Conservation (phyloP, 1,284 basidiomycete species). For the Marasmius tenuissimus region DNA sequence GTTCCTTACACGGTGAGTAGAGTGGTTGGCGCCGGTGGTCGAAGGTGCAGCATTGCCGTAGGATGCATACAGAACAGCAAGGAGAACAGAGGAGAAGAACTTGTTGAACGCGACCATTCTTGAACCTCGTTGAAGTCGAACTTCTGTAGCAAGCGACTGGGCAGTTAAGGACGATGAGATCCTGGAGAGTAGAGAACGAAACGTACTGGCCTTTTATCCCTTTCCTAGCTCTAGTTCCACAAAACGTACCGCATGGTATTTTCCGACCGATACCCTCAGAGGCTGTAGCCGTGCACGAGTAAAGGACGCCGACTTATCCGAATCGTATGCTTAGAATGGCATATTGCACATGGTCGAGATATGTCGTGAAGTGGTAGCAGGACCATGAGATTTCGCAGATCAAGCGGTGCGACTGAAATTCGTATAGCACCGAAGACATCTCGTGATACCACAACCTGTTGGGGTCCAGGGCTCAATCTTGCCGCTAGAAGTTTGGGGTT, state of each 20-base stretch:
- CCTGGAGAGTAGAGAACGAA: not conserved
- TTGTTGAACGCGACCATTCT: conserved; percentile 19
- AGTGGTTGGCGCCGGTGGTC: conserved; percentile 4
- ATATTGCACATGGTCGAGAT: no score
- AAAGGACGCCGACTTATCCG: no score
- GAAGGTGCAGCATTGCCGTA: conserved; percentile 15
- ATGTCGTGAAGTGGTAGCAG: no score
- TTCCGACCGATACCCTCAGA: not conserved
- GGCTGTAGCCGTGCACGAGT: no score
- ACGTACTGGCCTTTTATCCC: not conserved
- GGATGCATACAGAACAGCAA: conserved; percentile 20
- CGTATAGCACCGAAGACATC: no score
- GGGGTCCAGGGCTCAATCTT: no score
- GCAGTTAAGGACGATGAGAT: not conserved
- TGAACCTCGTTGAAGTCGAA: not conserved
- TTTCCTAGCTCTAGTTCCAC: not conserved
- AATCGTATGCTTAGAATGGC: no score
- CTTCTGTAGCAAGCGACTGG: not conserved
- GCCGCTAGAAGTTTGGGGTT: no score
- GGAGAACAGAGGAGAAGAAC: conserved; percentile 19
- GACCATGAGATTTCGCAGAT: no score
- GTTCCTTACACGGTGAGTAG: not conserved
- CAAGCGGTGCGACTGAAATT: no score
- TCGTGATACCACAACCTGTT: no score
- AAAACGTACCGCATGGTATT: not conserved